Conservation (phyloP, 345 rosid genomes). For the Dovyalis caffra region DNA sequence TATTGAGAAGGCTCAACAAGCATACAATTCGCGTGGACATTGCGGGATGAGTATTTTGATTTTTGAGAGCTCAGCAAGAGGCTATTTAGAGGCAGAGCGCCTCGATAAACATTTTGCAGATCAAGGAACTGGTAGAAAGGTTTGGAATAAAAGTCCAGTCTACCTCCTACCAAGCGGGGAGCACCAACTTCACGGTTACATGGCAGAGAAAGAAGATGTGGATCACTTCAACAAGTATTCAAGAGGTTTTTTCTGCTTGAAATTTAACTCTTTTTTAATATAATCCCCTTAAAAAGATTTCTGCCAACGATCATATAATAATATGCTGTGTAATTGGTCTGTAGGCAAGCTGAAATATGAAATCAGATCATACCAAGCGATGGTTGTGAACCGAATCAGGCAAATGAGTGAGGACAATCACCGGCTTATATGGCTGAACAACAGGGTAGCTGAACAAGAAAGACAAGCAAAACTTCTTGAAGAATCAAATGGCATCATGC, state of each 20-base stretch:
- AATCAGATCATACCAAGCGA: slow-evolving; percentile 66
- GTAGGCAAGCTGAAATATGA: slow-evolving; percentile 67
- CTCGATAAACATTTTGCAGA: slow-evolving; percentile 57
- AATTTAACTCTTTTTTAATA: not conserved
- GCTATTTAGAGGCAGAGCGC: slow-evolving; percentile 76
- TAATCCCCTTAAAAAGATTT: too few relatives aligned
- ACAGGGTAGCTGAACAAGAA: slow-evolving; percentile 39
- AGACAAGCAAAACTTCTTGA: slow-evolving; percentile 42
- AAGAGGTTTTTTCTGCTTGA: slow-evolving; percentile 40
- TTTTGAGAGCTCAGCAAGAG: slow-evolving; percentile 65
- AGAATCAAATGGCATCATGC: slow-evolving; percentile 45
- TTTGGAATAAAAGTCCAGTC: slow-evolving; percentile 41
- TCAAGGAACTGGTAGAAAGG: slow-evolving; percentile 62
- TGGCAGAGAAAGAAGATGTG: slow-evolving; percentile 68
- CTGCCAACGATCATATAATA: not conserved
- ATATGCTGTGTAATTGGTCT: slow-evolving; percentile 9
- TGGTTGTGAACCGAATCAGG: slow-evolving; percentile 59
- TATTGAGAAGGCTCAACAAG: slow-evolving; percentile 56
- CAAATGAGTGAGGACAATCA: slow-evolving; percentile 67
- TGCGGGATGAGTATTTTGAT: slow-evolving; percentile 79
- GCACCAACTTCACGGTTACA: slow-evolving; percentile 73
- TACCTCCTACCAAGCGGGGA: slow-evolving; percentile 46
- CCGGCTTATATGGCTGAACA: slow-evolving; percentile 52
- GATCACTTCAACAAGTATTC: slow-evolving; percentile 61
- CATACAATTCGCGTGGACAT: slow-evolving; percentile 76